These are phyloP conservation scores for Geoglossum cookeanum DNA, from an alignment of 2,329 filamentous ascomycete genomes.

Conservation along the genomic window DNA sequence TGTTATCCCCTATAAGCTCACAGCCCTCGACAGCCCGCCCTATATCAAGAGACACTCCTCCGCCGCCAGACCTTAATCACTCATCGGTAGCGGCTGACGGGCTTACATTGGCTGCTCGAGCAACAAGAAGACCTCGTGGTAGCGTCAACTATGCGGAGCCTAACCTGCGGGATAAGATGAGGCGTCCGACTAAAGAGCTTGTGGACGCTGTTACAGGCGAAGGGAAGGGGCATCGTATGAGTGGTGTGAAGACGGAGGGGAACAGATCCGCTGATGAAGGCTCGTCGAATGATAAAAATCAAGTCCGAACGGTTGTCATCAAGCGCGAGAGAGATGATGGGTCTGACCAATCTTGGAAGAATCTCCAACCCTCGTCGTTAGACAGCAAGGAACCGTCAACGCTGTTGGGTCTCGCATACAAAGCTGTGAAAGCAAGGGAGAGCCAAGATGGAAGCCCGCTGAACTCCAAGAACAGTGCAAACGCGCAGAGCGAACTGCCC, in stretches of 20 bases:
- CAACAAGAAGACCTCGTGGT: conserved; percentile 45
- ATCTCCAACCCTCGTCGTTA: not conserved
- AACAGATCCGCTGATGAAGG: not conserved
- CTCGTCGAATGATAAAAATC: not conserved
- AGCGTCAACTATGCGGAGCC: conserved; percentile 68
- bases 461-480: not conserved
- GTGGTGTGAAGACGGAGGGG: not conserved
- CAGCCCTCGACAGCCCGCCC: conserved; percentile 8
- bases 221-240: conserved; percentile 11
- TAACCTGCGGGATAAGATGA: conserved; percentile 67
- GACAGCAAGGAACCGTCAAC: not conserved
- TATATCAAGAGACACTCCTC: conserved; percentile 12
- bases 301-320: not conserved
- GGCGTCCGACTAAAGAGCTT: conserved; percentile 56
- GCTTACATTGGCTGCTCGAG: conserved; percentile 35
- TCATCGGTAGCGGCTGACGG: conserved; percentile 15
- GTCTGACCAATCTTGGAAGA: not conserved
- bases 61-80: conserved; percentile 11
- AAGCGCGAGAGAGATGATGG: not conserved
- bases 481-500: not conserved
- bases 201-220: conserved; percentile 55
- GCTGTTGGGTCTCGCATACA: not conserved
- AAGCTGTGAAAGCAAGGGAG: not conserved
- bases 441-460: not conserved
- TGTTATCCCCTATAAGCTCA: conserved; percentile 9